Evolutionary conservation across 306 rosid species (phyloP), one percentile per base, ranked within the genome.

Genomic region (Medicago ruthenica): DNA sequence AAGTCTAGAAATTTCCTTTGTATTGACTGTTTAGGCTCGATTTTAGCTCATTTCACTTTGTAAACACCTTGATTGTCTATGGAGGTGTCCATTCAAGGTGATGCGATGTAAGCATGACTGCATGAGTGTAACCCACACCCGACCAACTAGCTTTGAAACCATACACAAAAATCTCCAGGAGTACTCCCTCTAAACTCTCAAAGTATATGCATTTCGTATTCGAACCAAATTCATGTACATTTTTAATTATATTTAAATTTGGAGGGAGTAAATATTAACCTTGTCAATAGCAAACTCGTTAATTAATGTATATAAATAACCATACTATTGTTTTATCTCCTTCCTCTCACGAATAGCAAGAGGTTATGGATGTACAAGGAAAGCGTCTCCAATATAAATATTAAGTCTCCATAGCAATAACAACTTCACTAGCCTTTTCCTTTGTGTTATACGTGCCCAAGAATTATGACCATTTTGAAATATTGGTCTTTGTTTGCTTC

Each of bases 401-500:
- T 78, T 88, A 85, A 48, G 40, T 90, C 42, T 79, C 79, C 81
- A 72, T 77, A 73, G 85, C 88, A 47, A 66, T 87, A 61, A 73
- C 87, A 74, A 81, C 81, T 71, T 83, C 88, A n/a, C 44, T 83
- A 21, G 21, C 74, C 8, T 12, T 86, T 47, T 85, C 86, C 44
- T 66, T 85, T 24, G 8, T 85, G 65, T 34, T 87, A 27, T 90
- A 85, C 71, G 91, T 83, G 40, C 13, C 98, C 93, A 8, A 48
- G 81, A 77, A 31, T 89, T 13, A 22, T 83, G 45, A 85, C 51
- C 70, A 83, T 93, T 76, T 45, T n/a, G n/a, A n/a, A n/a, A n/a
- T 90, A 80, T 76, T 91, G 92, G 98, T 96, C 96, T 55, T 87
- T 91, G 60, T 84, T 93, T 54, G 92, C 88, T 63, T 91, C 96